These are phyloP conservation scores for Aspergillus alliaceus DNA, from an alignment of 2,329 filamentous ascomycete genomes.

Conservation along the genomic window DNA sequence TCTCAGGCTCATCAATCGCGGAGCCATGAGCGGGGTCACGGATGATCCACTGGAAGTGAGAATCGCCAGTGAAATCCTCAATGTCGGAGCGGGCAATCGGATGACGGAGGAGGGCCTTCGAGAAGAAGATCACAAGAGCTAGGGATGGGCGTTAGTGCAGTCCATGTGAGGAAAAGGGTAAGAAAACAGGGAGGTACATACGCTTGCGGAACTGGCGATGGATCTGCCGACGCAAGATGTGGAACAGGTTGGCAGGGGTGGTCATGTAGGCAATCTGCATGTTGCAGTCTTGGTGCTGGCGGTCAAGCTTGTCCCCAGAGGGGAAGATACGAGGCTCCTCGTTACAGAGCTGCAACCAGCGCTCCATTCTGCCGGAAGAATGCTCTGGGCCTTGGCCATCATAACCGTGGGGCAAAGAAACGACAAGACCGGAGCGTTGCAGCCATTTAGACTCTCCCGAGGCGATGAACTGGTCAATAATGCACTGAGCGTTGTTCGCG, in stretches of 20 bases:
- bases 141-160: constrained; percentile 16
- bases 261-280: constrained; percentile 99
- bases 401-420: constrained; percentile 96
- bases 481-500: constrained; percentile 98
- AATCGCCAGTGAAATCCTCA: constrained; percentile 86
- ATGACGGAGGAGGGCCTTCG: constrained; percentile 92
- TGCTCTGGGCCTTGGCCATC: constrained; percentile 98
- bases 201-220: constrained; percentile 99
- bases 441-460: constrained; percentile 99
- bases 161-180: background rate
- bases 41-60: constrained; percentile 97
- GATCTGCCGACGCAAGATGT: constrained; percentile 94
- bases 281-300: constrained; percentile 99
- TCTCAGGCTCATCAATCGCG: constrained; percentile 72
- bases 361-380: constrained; percentile 94
- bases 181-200: constrained; percentile 52
- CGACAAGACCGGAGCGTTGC: constrained; percentile 92
- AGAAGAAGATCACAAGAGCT: constrained; percentile 98
- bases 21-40: constrained; percentile 80
- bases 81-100: constrained; percentile 85
- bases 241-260: constrained; percentile 93
- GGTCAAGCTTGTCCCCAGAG: constrained; percentile 80
- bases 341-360: constrained; percentile 95
- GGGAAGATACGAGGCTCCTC: constrained; percentile 96
- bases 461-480: constrained; percentile 98